phyloP scores from a whole-genome alignment of 2,329 filamentous ascomycete genomes.

The Basipetospora chlamydospora region DNA sequence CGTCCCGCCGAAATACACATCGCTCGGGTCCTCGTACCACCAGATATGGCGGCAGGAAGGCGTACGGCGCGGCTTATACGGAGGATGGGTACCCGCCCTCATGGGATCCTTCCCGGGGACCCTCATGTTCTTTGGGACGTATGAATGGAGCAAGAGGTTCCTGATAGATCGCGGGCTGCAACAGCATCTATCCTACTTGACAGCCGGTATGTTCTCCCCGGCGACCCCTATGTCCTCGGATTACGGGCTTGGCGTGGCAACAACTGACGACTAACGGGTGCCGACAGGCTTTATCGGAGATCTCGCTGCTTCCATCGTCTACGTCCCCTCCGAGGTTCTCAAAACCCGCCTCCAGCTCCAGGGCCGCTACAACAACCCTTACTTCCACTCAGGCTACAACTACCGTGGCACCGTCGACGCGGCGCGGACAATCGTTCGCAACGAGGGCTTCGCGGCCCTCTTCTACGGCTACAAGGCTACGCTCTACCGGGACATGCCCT shows the following conservation, averaged over 20 bases:
- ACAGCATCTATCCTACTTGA: slow-evolving; percentile 71
- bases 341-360: slow-evolving; percentile 96
- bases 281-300: slow-evolving; percentile 78
- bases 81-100: slow-evolving; percentile 84
- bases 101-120: slow-evolving; percentile 89
- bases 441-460: slow-evolving; percentile 71
- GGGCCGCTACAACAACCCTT: slow-evolving; percentile 87
- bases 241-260: too few species aligned
- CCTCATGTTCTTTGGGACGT: slow-evolving; percentile 87
- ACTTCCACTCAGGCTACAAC: slow-evolving; percentile 90
- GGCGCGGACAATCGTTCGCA: slow-evolving; percentile 65
- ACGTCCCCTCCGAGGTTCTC: slow-evolving; percentile 92
- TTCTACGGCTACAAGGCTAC: slow-evolving; percentile 98
- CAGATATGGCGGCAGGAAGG: slow-evolving; percentile 92
- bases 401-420: slow-evolving; percentile 80
- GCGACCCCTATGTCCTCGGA: background rate
- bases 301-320: slow-evolving; percentile 78
- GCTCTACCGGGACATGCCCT: slow-evolving; percentile 83
- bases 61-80: slow-evolving; percentile 70
- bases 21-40: slow-evolving; percentile 77
- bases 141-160: slow-evolving; percentile 85
- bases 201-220: slow-evolving; percentile 46
- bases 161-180: slow-evolving; percentile 76
- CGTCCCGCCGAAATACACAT: slow-evolving; percentile 83
- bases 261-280: slow-evolving; percentile 1